phyloP scores from a whole-genome alignment of 1,284 basidiomycete genomes.

The Trametes sp. region DNA sequence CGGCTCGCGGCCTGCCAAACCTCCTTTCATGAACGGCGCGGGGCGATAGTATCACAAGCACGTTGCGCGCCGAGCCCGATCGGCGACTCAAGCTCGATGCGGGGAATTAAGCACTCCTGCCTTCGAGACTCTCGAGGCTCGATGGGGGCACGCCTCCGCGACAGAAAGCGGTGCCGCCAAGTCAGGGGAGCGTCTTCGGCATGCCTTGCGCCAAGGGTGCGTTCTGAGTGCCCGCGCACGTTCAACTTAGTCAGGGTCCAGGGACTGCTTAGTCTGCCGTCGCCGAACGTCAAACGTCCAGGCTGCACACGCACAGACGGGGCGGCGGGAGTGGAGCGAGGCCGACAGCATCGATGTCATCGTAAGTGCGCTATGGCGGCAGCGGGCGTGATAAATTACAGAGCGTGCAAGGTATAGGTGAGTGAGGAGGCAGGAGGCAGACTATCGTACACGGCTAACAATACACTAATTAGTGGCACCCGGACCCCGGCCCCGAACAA shows the following conservation, averaged over 20 bases:
- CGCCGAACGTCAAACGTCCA: neutral
- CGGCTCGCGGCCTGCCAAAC: neutral
- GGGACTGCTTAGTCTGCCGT: too few relatives aligned
- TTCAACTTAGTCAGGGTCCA: too few relatives aligned
- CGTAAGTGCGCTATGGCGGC: neutral
- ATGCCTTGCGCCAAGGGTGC: neutral
- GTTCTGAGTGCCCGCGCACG: neutral
- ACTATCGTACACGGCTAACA: constrained; percentile 18
- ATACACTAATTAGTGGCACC: constrained; percentile 11
- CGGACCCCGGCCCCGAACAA: neutral
- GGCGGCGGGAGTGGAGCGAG: neutral
- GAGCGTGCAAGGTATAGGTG: neutral
- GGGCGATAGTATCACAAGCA: neutral
- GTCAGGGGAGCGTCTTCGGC: neutral
- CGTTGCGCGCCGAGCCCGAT: neutral
- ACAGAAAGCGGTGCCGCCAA: neutral
- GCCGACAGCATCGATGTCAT: neutral
- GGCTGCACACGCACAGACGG: neutral
- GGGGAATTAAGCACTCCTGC: constrained; percentile 8
- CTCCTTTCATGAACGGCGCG: neutral
- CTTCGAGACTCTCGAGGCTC: neutral
- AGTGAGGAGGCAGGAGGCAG: neutral
- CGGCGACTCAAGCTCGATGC: neutral
- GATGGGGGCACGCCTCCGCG: neutral
- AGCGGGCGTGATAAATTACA: constrained; percentile 17